These are phyloP conservation scores for Macrophomina tecta DNA, from an alignment of 2,329 filamentous ascomycete species.

Conservation along the genomic window DNA sequence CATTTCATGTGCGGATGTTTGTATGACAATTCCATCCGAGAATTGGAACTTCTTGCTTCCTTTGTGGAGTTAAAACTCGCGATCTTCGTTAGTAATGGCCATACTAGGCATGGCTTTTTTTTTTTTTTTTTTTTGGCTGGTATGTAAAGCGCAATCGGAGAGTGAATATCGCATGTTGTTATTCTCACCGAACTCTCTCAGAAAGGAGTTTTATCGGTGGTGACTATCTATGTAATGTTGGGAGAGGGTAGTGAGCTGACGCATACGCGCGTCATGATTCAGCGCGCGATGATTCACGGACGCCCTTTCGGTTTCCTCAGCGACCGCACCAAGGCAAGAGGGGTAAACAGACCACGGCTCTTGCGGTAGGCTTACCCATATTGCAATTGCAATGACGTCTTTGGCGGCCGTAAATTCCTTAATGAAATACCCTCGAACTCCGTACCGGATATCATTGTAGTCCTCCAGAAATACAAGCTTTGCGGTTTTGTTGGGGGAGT, in stretches of 20 bases:
- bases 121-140: too few relatives aligned
- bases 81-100: too few relatives aligned
- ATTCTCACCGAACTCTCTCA: neutral
- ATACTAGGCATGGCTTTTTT: too few relatives aligned
- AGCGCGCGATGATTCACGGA: neutral
- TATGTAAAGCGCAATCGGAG: neutral
- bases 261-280: constrained; percentile 3
- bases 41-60: too few relatives aligned
- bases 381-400: neutral
- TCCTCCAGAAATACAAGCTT: neutral
- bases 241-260: neutral
- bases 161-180: neutral
- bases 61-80: too few relatives aligned
- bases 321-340: neutral
- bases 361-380: neutral
- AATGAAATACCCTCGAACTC: neutral
- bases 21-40: too few relatives aligned
- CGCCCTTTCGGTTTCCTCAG: neutral
- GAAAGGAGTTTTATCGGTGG: neutral
- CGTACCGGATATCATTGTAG: constrained; percentile 8
- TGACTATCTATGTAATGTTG: constrained; percentile 4
- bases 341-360: neutral
- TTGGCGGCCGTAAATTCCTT: neutral
- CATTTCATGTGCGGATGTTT: too few relatives aligned
- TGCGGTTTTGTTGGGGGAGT: neutral